A percentile compares a stretch with the other conserved stretches of the same genome.
Conservation (phyloP, 192 early-diverging fungal genomes). For the Gigaspora rosea region DNA sequence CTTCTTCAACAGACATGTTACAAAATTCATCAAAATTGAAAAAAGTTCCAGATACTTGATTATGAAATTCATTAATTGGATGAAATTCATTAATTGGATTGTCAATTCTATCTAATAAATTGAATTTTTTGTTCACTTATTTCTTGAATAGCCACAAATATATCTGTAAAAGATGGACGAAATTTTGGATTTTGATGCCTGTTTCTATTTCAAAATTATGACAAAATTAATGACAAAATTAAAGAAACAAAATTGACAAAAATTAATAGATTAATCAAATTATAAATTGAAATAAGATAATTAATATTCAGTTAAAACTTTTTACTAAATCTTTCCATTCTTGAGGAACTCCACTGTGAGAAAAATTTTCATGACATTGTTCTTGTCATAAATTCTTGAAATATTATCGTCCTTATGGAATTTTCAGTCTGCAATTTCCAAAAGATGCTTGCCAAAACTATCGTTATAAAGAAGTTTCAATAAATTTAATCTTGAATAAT, state of each 20-base stretch:
- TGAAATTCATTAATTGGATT: no score
- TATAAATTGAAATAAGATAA: background rate
- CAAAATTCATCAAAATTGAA: background rate
- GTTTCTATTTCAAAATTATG: background rate
- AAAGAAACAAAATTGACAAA: no score
- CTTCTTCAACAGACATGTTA: background rate
- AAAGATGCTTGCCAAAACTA: constrained; percentile 19
- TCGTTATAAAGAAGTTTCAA: no score
- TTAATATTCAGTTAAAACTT: background rate
- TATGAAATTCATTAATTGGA: no score
- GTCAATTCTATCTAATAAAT: no score
- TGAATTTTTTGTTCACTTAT: background rate
- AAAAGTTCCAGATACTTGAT: no score
- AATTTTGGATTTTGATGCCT: background rate
- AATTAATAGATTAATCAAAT: no score
- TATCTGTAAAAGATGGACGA: background rate
- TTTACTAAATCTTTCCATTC: background rate
- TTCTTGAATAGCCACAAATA: background rate
- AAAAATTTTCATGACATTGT: background rate
- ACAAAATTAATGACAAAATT: no score
- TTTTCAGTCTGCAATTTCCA: constrained; percentile 13
- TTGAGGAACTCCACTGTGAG: background rate
- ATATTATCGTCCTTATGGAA: background rate
- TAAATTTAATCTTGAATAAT: no score
- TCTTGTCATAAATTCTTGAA: background rate